These are phyloP conservation scores for Arachis stenosperma DNA, from an alignment of 306 rosid genomes.

Conservation along the genomic window DNA sequence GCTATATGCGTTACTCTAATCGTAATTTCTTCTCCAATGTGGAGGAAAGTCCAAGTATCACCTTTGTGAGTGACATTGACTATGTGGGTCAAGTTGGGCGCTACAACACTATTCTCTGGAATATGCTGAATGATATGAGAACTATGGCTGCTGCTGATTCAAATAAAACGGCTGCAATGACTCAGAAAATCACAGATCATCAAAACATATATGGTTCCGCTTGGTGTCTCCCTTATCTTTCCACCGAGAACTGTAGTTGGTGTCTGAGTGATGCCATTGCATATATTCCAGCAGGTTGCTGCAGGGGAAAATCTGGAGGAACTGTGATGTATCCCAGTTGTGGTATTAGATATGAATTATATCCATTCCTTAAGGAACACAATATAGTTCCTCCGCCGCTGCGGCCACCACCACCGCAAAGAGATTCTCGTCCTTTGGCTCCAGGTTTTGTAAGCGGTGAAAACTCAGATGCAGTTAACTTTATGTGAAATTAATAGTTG, in stretches of 20 bases:
- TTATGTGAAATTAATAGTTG: no score
- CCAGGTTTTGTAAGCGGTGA: conserved; percentile 29
- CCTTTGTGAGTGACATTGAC: conserved; percentile 20
- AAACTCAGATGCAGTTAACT: no score
- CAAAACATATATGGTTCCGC: conserved; percentile 28
- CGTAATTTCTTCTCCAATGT: conserved; percentile 24
- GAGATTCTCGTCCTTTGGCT: conserved; percentile 13
- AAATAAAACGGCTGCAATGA: background rate
- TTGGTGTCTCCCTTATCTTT: conserved; percentile 34
- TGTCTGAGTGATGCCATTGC: conserved; percentile 43
- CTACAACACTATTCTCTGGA: conserved; percentile 35
- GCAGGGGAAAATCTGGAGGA: conserved; percentile 44
- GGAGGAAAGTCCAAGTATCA: conserved; percentile 30
- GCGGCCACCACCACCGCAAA: background rate
- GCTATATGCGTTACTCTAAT: conserved; percentile 40
- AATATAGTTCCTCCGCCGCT: background rate
- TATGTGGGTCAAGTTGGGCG: conserved; percentile 31
- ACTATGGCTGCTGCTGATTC: conserved; percentile 16
- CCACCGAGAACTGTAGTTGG: conserved; percentile 40
- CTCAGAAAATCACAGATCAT: conserved; percentile 16
- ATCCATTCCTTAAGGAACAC: conserved; percentile 10
- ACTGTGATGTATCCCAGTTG: conserved; percentile 34
- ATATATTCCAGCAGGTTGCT: conserved; percentile 31
- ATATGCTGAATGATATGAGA: conserved; percentile 39
- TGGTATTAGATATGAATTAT: conserved; percentile 34